Percentiles rank a stretch among this genome's conserved stretches.
phyloP scores from a whole-genome alignment of 169 alveolate genomes.

The Cryptosporidium xiaoi region DNA sequence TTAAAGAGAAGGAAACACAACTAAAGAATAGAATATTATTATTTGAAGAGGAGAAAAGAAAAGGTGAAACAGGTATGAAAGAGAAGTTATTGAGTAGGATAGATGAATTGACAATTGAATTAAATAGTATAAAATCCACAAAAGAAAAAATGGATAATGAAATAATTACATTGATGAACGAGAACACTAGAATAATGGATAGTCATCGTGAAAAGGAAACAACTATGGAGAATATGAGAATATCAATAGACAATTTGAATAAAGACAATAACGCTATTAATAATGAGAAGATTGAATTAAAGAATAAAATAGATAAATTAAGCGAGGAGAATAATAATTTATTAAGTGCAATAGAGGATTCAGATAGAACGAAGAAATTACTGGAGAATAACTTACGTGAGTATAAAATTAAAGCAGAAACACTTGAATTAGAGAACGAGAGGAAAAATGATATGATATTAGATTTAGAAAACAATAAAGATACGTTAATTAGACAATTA shows the following conservation, averaged over 20 bases:
- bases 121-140: not conserved
- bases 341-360: not conserved
- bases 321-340: slow-evolving; percentile 1
- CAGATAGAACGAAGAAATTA: not conserved
- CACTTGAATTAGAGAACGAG: slow-evolving; percentile 13
- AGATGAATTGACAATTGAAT: slow-evolving; percentile 22
- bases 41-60: not conserved
- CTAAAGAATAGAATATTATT: not conserved
- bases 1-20: slow-evolving; percentile 1
- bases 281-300: not conserved
- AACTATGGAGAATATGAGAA: not conserved
- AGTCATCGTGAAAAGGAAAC: not conserved
- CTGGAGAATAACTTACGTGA: slow-evolving; percentile 1
- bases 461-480: not conserved
- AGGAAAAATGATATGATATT: not conserved
- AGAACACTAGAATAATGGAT: not conserved
- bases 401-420: not conserved
- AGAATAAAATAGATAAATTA: not conserved
- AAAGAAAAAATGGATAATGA: slow-evolving; percentile 7
- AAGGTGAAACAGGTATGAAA: slow-evolving; percentile 5
- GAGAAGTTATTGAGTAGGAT: slow-evolving; percentile 3
- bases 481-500: slow-evolving; percentile 3
- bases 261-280: slow-evolving; percentile 7
- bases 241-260: not conserved
- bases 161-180: not conserved